Evolutionary conservation across 495 filamentous ascomycete genomes (phyloP), one percentile per base, ranked within the genome.

Genomic region (Amphirosellinia nigrospora): DNA sequence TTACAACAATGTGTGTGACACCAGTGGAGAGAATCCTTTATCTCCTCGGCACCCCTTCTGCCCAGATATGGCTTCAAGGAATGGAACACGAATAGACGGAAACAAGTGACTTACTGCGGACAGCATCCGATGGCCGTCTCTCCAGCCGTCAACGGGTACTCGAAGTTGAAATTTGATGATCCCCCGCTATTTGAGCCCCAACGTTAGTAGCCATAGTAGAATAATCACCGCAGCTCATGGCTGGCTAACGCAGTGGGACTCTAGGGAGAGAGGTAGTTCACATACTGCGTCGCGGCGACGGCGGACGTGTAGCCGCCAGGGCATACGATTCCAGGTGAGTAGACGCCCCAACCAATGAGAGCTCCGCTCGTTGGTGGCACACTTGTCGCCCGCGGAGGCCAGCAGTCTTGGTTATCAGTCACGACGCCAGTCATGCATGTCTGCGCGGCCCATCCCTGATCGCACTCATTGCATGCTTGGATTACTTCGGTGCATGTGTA

Each of bases 91-190:
- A 9, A 32, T 15, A 9, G 53, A 64, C 34, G 59, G 32, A 16
- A 21, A 64, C n/a, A 52, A n/a, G 30, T 55, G 21, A 71, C 71
- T 26, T 59, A 75, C 30, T 52, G 39, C 3, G 79, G 78, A 46
- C 78, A 81, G 61, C 79, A 81, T 4, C 78, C 79, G 2, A 78
- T 66, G 16, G 77, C 77, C 0, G 75, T 79, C 66, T 81, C 79
- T 6, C 72, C 70, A 0, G 71, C 3, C 32, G 63, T 65, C 59
- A 79, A 70, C 15, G 55, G 32, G 52, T 68, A 81, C 68, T 79
- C 72, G 5, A 76, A 46, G 19, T 28, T 4, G 75, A 74, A 80
- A 15, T 68, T 62, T 19, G 70, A 48, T 1, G 53, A 50, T 10
- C 43, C 59, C 38, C 68, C 77, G 53, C 65, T 60, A 6, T 68